Evolutionary conservation across 768 basidiomycete genomes (phyloP).

Genomic region (Boletus huronensis): DNA sequence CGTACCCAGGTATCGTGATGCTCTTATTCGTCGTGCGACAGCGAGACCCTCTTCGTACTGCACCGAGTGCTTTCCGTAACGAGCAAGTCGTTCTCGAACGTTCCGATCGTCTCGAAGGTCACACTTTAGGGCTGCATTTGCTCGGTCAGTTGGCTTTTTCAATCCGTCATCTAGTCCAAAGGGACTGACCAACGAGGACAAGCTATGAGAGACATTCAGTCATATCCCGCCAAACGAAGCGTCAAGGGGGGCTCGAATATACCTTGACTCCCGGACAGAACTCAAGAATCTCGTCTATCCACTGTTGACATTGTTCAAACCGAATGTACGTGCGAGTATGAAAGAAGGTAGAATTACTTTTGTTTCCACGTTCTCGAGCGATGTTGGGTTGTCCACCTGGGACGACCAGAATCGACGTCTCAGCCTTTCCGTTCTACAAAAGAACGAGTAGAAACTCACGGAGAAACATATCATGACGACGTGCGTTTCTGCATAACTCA

Average conservation of each 20-base stretch:
- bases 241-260: conserved; percentile 7
- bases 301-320: conserved; percentile 45
- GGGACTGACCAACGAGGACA: conserved; percentile 77
- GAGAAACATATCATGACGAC: conserved; percentile 97
- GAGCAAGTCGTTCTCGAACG: conserved; percentile 67
- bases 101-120: conserved; percentile 85
- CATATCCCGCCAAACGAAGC: neutral
- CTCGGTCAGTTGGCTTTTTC: conserved; percentile 9
- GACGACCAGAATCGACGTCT: neutral
- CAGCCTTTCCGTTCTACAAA: neutral
- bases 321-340: neutral
- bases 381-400: conserved; percentile 91
- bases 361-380: conserved; percentile 91
- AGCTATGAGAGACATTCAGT: conserved; percentile 44
- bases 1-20: conserved; percentile 87
- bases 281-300: conserved; percentile 90
- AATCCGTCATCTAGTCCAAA: neutral
- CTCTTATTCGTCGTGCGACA: conserved; percentile 86
- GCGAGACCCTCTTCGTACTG: conserved; percentile 92
- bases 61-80: conserved; percentile 67
- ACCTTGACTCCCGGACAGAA: conserved; percentile 96
- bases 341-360: conserved; percentile 50
- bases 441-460: conserved; percentile 39
- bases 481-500: conserved; percentile 97
- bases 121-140: conserved; percentile 78